These are phyloP conservation scores for Pseudogymnoascus sp. DNA, from an alignment of 2,329 filamentous ascomycete species.

Conservation along the genomic window DNA sequence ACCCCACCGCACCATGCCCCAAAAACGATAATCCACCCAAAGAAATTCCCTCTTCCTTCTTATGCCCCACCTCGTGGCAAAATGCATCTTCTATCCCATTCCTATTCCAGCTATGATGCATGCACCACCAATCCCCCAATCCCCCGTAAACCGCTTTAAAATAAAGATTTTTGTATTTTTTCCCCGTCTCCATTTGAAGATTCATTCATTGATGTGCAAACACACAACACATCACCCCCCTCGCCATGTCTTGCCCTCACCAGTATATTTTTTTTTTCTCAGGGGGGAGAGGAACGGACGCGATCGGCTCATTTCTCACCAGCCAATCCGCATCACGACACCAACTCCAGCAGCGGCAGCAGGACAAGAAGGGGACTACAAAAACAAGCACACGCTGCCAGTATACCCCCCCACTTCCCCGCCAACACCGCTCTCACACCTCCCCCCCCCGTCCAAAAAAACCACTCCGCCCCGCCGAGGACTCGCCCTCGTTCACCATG, in stretches of 20 bases:
- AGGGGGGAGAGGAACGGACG: neutral
- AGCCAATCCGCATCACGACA: neutral
- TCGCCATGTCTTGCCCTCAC: neutral
- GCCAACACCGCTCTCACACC: conserved; percentile 17
- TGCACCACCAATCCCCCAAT: neutral
- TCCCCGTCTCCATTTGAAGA: neutral
- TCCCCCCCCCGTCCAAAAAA: conserved; percentile 28
- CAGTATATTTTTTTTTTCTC: neutral
- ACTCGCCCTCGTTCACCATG: conserved; percentile 49
- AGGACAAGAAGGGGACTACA: neutral
- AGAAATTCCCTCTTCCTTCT: neutral
- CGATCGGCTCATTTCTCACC: neutral
- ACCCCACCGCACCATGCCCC: neutral
- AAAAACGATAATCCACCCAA: neutral
- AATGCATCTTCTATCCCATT: neutral
- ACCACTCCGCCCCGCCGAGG: conserved; percentile 22
- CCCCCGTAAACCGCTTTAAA: neutral
- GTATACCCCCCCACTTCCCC: neutral
- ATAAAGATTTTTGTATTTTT: neutral
- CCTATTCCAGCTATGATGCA: neutral
- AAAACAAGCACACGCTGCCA: neutral
- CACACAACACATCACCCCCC: neutral
- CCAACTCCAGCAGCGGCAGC: conserved; percentile 2
- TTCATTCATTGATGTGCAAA: neutral
- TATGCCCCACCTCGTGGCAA: neutral